Evolutionary conservation across 148 eudicot species (phyloP), one percentile per base, ranked within the genome.

Genomic region (Fallopia convolvulus): DNA sequence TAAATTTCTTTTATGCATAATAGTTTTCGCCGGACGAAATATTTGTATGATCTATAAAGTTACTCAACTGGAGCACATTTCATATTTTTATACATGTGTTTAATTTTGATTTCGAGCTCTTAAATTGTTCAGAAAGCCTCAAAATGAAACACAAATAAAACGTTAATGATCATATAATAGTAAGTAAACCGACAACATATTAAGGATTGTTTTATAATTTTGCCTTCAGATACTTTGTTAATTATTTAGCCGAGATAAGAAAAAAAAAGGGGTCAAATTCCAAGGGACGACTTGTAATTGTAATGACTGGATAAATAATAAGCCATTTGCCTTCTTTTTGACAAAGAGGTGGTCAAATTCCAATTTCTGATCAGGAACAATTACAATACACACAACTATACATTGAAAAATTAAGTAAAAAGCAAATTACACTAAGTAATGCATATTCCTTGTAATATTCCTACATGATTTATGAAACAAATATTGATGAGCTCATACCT

Each of bases 381-480:
- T 44, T 44, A 6, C 11, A 44, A 6, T 9, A 44, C 47, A 44
- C 47, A 6, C 10, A 44, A 44, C 3, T 36, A 36, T 36, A 1
- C 3, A 36, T 36, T 36, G 39, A 36, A 36, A 7, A 42, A 42
- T 48, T 3, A 48, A 13, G 13, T 48, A 8, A 48, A 48, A 48
- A 13, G 15, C 0, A 52, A 18, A 55, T 55, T 20, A 55, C 61
- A 55, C 44, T 68, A 68, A 39, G 9, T 33, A 58, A 8, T 68
- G 72, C 20, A 68, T 68, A 68, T 68, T 68, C 72, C 17, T 21
- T 21, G 18, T 10, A 36, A 68, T 68, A 68, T 68, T 15, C 72
- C 72, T 39, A 58, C 36, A 14, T 26, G 46, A 14, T 17, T 36
- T 68, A 33, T 33, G 0, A 30, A 65, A 68, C 15, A 32, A 39